Percentiles rank a stretch among this genome's conserved stretches.
Conservation (phyloP, 164 flowering plant genomes). For the Vitis rupestris region DNA sequence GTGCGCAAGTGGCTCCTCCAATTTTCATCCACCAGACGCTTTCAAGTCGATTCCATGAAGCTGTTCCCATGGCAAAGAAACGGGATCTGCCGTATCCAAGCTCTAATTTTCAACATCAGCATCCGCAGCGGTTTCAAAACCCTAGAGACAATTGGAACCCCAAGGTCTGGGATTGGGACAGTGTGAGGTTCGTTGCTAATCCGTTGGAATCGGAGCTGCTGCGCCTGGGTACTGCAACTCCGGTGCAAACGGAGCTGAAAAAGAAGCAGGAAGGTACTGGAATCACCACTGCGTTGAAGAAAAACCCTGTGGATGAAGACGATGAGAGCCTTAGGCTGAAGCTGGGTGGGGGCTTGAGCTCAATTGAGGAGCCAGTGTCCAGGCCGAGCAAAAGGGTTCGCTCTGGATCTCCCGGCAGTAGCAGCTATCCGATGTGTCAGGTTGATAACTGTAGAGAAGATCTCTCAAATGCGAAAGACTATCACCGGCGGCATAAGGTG, state of each 20-base stretch:
- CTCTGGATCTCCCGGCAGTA: slow-evolving; percentile 66
- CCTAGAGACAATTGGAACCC: slow-evolving; percentile 57
- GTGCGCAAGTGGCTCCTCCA: slow-evolving; percentile 66
- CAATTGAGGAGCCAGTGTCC: slow-evolving; percentile 31
- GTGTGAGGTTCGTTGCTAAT: slow-evolving; percentile 53
- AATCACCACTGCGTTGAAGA: slow-evolving; percentile 3
- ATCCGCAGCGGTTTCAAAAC: slow-evolving; percentile 24
- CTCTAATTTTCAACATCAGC: slow-evolving; percentile 25
- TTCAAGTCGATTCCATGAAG: slow-evolving; percentile 43
- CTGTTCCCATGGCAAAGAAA: slow-evolving; percentile 51
- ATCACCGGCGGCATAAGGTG: slow-evolving; percentile 89
- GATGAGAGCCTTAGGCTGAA: slow-evolving; percentile 50
- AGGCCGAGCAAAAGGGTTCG: slow-evolving; percentile 66
- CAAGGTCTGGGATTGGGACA: slow-evolving; percentile 77
- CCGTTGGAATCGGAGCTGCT: slow-evolving; percentile 36
- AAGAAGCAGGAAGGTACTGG: slow-evolving; percentile 15
- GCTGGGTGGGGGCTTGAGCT: slow-evolving; percentile 51
- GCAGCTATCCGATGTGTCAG: slow-evolving; percentile 72
- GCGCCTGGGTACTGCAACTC: slow-evolving; percentile 14
- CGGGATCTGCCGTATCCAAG: slow-evolving; percentile 53
- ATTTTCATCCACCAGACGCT: slow-evolving; percentile 50
- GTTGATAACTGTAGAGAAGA: slow-evolving; percentile 80
- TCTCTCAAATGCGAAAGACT: slow-evolving; percentile 76
- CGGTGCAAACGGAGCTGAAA: slow-evolving; percentile 12
- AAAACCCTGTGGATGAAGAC: slow-evolving; percentile 22